These are phyloP conservation scores for Trichoderma brevicompactum DNA, from an alignment of 2,329 filamentous ascomycete species.

Conservation along the genomic window DNA sequence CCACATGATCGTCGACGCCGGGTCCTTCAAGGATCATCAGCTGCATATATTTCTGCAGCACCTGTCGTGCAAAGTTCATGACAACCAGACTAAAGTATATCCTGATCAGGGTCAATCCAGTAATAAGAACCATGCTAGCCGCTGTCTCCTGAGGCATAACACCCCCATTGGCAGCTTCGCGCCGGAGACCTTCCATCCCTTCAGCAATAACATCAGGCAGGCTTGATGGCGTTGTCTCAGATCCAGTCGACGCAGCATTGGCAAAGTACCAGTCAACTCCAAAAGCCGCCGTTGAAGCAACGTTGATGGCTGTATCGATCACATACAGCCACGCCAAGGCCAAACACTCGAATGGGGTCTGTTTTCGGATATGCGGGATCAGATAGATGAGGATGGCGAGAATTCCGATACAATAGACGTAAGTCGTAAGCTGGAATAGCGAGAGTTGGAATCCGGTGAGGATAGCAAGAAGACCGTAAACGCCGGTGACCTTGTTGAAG, in stretches of 20 bases:
- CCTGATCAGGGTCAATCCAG: conserved; percentile 72
- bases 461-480: conserved; percentile 88
- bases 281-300: conserved; percentile 80
- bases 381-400: conserved; percentile 71
- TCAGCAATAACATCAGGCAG: conserved; percentile 39
- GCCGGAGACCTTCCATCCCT: conserved; percentile 42
- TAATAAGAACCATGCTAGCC: conserved; percentile 79
- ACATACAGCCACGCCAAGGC: conserved; percentile 84
- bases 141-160: conserved; percentile 61
- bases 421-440: conserved; percentile 83
- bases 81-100: conserved; percentile 85
- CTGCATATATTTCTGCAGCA: conserved; percentile 68
- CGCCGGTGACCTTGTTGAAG: conserved; percentile 89
- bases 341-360: conserved; percentile 78
- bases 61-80: conserved; percentile 78
- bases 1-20: conserved; percentile 56
- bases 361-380: conserved; percentile 77
- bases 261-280: conserved; percentile 84
- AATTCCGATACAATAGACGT: conserved; percentile 80
- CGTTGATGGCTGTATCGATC: conserved; percentile 80
- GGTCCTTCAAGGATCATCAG: conserved; percentile 54
- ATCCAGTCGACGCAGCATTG: conserved; percentile 55
- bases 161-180: conserved; percentile 42
- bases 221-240: conserved; percentile 34
- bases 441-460: conserved; percentile 85